A percentile compares a stretch with the other conserved stretches of the same genome.
phyloP scores from a whole-genome alignment of 805 yeast species.

The Citeromyces nyonsensis region DNA sequence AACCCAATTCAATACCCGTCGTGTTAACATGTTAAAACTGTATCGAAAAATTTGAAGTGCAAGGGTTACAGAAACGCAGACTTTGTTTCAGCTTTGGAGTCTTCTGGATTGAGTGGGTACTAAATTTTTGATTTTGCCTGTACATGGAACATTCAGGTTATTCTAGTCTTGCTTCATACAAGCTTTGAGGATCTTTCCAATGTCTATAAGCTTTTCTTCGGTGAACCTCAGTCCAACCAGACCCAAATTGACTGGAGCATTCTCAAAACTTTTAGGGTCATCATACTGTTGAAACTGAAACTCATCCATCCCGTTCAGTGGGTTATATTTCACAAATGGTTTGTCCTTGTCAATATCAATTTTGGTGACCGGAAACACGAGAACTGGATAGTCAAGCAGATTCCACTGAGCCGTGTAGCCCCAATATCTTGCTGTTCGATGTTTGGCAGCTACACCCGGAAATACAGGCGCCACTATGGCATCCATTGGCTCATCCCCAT shows the following conservation, averaged over 20 bases:
- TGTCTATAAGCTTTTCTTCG: conserved; percentile 25
- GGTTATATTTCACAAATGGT: conserved; percentile 9
- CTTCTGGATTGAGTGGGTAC: no score
- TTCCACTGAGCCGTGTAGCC: conserved; percentile 44
- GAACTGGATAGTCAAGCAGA: conserved; percentile 26
- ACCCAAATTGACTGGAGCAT: conserved; percentile 36
- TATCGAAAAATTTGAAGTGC: no score
- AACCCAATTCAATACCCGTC: no score
- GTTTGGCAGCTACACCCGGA: conserved; percentile 50
- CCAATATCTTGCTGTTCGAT: conserved; percentile 51
- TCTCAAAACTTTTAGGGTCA: conserved; percentile 17
- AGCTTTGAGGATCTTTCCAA: no score
- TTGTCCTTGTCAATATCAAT: conserved; percentile 25
- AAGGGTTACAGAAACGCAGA: no score
- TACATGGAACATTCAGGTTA: no score
- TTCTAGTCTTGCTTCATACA: no score
- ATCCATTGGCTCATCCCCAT: conserved; percentile 20
- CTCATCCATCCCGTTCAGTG: conserved; percentile 23
- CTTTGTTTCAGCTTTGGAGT: no score
- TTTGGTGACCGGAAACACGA: conserved; percentile 36
- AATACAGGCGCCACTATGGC: conserved; percentile 48
- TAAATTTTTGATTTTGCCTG: no score
- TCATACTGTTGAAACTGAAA: conserved; percentile 23
- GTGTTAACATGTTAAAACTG: no score
- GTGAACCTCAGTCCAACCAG: conserved; percentile 31